These are phyloP conservation scores for Naematelia encephala DNA, from an alignment of 768 basidiomycete genomes.

Conservation along the genomic window DNA sequence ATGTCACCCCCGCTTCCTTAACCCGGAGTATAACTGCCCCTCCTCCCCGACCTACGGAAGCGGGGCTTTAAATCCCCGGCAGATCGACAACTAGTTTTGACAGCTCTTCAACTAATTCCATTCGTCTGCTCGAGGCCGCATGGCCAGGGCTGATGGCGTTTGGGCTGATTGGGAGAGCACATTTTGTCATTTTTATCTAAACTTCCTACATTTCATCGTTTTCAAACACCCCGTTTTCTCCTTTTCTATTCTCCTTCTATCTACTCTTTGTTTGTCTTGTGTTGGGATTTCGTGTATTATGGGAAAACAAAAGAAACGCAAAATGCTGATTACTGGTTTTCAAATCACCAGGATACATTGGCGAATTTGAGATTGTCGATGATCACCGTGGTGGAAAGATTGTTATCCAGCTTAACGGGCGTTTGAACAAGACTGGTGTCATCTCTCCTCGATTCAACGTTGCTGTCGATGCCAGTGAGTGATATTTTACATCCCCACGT, in stretches of 20 bases:
- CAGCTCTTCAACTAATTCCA: conserved; percentile 18
- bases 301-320: neutral
- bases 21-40: conserved; percentile 52
- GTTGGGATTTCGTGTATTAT: too few relatives aligned
- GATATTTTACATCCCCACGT: neutral
- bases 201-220: conserved; percentile 1
- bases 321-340: conserved; percentile 2
- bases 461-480: conserved; percentile 83
- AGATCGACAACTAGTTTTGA: conserved; percentile 37
- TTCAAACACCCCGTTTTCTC: neutral
- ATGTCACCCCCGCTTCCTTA: conserved; percentile 10
- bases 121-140: conserved; percentile 32
- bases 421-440: conserved; percentile 98
- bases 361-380: conserved; percentile 97
- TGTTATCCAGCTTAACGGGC: conserved; percentile 95
- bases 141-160: conserved; percentile 24
- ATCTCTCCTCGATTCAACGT: conserved; percentile 99
- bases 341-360: conserved; percentile 74
- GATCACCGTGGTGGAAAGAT: conserved; percentile 98
- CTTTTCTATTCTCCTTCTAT: too few relatives aligned
- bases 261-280: too few relatives aligned
- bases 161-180: conserved; percentile 38
- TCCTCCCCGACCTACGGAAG: conserved; percentile 38
- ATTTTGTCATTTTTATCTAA: conserved; percentile 2
- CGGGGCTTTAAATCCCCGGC: conserved; percentile 53